Conservation (phyloP, 306 rosid genomes). For the Prunus campanulata region DNA sequence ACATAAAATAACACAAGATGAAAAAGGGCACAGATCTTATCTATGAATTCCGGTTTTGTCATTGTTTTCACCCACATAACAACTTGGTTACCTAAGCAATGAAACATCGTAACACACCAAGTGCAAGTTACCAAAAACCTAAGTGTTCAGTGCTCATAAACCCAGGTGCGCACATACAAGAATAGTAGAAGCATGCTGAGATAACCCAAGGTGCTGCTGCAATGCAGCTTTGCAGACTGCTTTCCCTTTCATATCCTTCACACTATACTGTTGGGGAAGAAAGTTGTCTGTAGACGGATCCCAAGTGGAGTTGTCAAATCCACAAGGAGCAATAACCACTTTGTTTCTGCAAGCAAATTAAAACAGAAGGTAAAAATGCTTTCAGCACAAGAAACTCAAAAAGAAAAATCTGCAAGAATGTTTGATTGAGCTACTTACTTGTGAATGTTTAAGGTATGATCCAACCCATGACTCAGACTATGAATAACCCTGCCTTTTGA, state of each 20-base stretch:
- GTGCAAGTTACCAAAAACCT: slow-evolving; percentile 6
- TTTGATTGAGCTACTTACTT: slow-evolving; percentile 43
- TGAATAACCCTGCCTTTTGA: slow-evolving; percentile 57
- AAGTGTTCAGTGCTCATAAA: slow-evolving; percentile 1
- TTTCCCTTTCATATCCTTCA: slow-evolving; percentile 70
- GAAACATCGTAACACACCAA: slow-evolving; percentile 7
- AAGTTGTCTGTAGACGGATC: slow-evolving; percentile 70
- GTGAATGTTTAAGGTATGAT: slow-evolving; percentile 61
- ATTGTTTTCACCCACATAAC: background rate
- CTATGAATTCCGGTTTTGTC: background rate
- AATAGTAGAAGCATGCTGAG: slow-evolving; percentile 47
- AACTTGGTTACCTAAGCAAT: background rate
- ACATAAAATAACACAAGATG: background rate
- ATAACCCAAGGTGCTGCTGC: slow-evolving; percentile 54
- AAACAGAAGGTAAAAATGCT: background rate
- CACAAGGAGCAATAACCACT: slow-evolving; percentile 60
- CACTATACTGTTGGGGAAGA: slow-evolving; percentile 65
- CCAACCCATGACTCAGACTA: slow-evolving; percentile 57
- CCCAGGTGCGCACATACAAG: slow-evolving; percentile 45
- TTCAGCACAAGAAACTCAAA: background rate
- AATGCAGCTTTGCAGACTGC: slow-evolving; percentile 60
- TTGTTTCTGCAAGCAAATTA: slow-evolving; percentile 59
- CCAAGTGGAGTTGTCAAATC: slow-evolving; percentile 71
- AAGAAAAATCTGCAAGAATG: background rate
- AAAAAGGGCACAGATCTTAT: background rate